A percentile compares a stretch with the other conserved stretches of the same genome.
These are phyloP conservation scores for Annulohypoxylon nitens DNA, from an alignment of 495 filamentous ascomycete genomes.

Conservation along the genomic window DNA sequence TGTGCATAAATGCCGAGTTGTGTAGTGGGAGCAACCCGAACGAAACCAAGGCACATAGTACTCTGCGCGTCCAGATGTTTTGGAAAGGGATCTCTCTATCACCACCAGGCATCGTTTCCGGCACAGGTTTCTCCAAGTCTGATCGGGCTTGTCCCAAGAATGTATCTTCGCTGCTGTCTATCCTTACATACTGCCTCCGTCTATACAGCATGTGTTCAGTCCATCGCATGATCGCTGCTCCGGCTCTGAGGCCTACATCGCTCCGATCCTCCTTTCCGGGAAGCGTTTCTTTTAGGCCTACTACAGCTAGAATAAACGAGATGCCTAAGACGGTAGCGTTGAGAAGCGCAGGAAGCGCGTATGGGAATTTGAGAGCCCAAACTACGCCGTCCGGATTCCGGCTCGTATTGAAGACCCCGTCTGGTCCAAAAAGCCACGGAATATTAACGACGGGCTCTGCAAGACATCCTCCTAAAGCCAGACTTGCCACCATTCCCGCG, in stretches of 20 bases:
- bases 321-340: slow-evolving; percentile 43
- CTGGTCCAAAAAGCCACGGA: slow-evolving; percentile 73
- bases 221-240: slow-evolving; percentile 28
- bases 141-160: slow-evolving; percentile 43
- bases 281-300: slow-evolving; percentile 46
- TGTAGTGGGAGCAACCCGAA: slow-evolving; percentile 80
- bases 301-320: slow-evolving; percentile 43
- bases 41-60: slow-evolving; percentile 71
- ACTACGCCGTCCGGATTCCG: slow-evolving; percentile 49
- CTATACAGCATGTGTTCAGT: slow-evolving; percentile 51
- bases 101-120: slow-evolving; percentile 31
- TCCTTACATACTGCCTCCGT: slow-evolving; percentile 31
- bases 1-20: slow-evolving; percentile 78
- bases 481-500: slow-evolving; percentile 71
- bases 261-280: slow-evolving; percentile 48
- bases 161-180: slow-evolving; percentile 35
- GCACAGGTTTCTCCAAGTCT: slow-evolving; percentile 48
- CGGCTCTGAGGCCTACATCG: slow-evolving; percentile 48
- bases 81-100: slow-evolving; percentile 64
- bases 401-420: slow-evolving; percentile 52
- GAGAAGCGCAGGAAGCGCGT: slow-evolving; percentile 57
- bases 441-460: slow-evolving; percentile 77
- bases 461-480: slow-evolving; percentile 73
- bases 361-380: slow-evolving; percentile 54
- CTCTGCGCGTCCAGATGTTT: slow-evolving; percentile 72